Evolutionary conservation across 345 rosid genomes (phyloP).

Genomic region (Rhodomyrtus tomentosa): DNA sequence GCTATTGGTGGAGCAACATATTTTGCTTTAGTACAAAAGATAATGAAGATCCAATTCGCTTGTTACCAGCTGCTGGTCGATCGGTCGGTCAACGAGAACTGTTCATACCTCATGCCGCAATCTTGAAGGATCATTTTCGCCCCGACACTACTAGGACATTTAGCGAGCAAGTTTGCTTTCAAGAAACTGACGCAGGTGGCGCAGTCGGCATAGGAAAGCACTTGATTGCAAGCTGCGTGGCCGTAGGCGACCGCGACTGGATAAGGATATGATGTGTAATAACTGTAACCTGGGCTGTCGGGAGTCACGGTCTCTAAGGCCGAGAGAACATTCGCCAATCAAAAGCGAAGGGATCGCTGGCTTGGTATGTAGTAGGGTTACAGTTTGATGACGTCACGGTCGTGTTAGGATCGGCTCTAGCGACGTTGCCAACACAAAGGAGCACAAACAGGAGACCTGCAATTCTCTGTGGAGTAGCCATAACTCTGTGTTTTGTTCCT

Average conservation of each 20-base stretch:
- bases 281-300: neutral
- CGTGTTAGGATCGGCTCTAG: neutral
- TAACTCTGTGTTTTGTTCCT: neutral
- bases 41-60: neutral
- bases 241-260: neutral
- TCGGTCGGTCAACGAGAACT: neutral
- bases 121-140: neutral
- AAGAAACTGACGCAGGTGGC: neutral
- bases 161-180: too few relatives aligned
- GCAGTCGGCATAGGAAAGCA: neutral
- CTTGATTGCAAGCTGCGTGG: neutral
- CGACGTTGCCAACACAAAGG: neutral
- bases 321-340: neutral
- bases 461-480: neutral
- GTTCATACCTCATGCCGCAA: neutral
- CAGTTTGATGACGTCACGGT: fast-evolving
- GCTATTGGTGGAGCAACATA: neutral
- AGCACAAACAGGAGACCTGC: neutral
- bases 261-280: neutral
- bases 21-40: neutral
- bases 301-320: neutral
- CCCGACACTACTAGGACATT: neutral
- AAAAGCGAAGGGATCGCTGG: fast-evolving
- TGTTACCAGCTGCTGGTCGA: neutral
- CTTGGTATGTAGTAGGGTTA: neutral